Percentiles rank a stretch among this genome's conserved stretches.
Evolutionary conservation across 1,139 yeast species (phyloP).

Genomic region (Zygosaccharomyces sapae): DNA sequence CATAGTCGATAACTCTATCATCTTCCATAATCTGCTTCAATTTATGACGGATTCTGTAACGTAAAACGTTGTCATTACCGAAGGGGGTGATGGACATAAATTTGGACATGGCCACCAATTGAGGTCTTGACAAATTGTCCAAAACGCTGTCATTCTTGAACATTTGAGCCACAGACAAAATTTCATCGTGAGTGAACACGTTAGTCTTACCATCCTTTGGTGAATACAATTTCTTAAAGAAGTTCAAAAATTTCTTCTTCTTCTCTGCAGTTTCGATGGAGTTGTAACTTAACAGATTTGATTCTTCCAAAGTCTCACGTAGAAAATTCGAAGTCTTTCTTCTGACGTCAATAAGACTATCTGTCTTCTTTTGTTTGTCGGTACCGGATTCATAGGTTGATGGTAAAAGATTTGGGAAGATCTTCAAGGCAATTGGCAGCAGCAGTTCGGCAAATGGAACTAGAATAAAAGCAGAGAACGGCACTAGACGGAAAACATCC

Average conservation of each 20-base stretch:
- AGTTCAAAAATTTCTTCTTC: constrained; percentile 68
- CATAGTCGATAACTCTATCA: constrained; percentile 88
- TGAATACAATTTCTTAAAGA: constrained; percentile 65
- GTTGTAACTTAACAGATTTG: constrained; percentile 41
- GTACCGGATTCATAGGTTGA: constrained; percentile 84
- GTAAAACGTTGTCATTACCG: constrained; percentile 87
- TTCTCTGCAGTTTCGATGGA: constrained; percentile 51
- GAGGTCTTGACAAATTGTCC: constrained; percentile 89
- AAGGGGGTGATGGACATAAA: constrained; percentile 90
- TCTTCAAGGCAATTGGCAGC: constrained; percentile 80
- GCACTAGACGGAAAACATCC: constrained; percentile 84
- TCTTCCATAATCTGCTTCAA: constrained; percentile 86
- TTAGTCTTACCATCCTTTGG: constrained; percentile 64
- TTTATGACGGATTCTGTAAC: constrained; percentile 89
- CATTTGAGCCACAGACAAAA: constrained; percentile 75
- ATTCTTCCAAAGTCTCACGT: constrained; percentile 69
- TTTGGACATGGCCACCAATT: constrained; percentile 88
- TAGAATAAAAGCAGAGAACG: constrained; percentile 84
- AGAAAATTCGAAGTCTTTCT: constrained; percentile 76
- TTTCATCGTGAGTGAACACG: constrained; percentile 64
- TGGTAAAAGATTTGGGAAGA: constrained; percentile 91
- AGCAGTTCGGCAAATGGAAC: constrained; percentile 93
- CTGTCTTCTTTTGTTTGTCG: constrained; percentile 66
- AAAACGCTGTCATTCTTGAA: constrained; percentile 92
- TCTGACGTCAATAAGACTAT: constrained; percentile 69